Conservation (phyloP, 176 grass and related monocot genomes). For the Cenchrus purpureus region DNA sequence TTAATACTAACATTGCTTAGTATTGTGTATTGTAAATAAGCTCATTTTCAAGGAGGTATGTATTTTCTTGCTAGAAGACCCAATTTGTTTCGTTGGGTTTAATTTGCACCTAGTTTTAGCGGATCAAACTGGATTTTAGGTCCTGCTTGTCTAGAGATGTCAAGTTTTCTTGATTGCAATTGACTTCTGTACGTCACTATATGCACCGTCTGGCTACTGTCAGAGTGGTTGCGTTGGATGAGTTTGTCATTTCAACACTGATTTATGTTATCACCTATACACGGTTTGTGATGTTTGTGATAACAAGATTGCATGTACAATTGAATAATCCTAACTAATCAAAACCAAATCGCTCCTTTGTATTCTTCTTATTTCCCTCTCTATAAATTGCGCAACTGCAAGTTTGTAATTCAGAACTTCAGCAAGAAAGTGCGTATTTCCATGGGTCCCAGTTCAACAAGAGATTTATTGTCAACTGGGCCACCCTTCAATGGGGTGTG, state of each 20-base stretch:
- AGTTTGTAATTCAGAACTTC: slow-evolving; percentile 55
- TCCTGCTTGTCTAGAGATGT: not conserved
- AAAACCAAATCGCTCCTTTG: not conserved
- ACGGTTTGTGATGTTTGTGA: not conserved
- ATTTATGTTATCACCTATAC: slow-evolving; percentile 6
- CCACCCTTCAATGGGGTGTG: slow-evolving; percentile 53
- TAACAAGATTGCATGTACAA: too few species aligned
- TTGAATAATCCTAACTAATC: too few species aligned
- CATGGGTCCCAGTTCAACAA: slow-evolving; percentile 80
- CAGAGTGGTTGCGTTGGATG: not conserved
- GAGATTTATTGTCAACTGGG: slow-evolving; percentile 50
- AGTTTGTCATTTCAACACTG: not conserved
- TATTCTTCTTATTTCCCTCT: not conserved
- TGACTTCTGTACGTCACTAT: too few species aligned
- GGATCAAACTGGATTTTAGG: not conserved
- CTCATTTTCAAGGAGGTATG: too few species aligned
- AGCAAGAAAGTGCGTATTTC: slow-evolving; percentile 80
- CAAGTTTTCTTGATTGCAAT: not conserved
- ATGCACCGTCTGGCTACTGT: not conserved
- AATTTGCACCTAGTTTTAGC: not conserved
- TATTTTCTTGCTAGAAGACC: not conserved
- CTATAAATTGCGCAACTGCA: not conserved
- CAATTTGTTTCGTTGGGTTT: not conserved
- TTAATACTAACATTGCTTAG: too few species aligned
- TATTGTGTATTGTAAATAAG: too few species aligned